Evolutionary conservation across 257 asterid species (phyloP).

Genomic region (Primulina huaijiensis): DNA sequence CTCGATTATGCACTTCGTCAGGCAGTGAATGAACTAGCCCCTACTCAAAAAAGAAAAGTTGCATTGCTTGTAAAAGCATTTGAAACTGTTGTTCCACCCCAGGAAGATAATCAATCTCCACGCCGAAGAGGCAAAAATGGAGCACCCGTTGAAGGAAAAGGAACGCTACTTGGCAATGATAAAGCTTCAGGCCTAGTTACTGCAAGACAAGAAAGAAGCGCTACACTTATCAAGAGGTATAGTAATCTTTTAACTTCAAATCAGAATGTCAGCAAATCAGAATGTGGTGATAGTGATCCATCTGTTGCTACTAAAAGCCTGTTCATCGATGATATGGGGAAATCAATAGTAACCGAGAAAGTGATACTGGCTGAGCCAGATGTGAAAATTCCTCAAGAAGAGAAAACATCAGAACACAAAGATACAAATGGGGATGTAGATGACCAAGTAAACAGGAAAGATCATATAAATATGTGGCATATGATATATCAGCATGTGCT

Average conservation of each 20-base stretch:
- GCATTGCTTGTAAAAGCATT: constrained; percentile 88
- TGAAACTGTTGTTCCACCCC: constrained; percentile 76
- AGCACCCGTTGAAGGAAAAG: background rate
- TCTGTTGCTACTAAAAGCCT: constrained; percentile 13
- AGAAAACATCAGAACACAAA: constrained; percentile 3
- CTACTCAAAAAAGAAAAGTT: constrained; percentile 83
- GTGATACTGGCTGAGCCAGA: constrained; percentile 5
- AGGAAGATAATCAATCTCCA: constrained; percentile 44
- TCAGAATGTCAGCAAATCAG: background rate
- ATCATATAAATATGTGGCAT: constrained; percentile 79
- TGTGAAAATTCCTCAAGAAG: constrained; percentile 2
- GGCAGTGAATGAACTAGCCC: constrained; percentile 86
- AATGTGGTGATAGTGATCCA: constrained; percentile 4
- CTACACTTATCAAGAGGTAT: background rate
- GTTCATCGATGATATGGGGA: constrained; percentile 26
- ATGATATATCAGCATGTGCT: constrained; percentile 86
- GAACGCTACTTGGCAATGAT: background rate
- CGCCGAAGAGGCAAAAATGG: background rate
- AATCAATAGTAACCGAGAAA: constrained; percentile 15
- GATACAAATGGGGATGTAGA: constrained; percentile 23
- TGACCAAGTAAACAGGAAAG: constrained; percentile 37
- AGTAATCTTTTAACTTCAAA: background rate
- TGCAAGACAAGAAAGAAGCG: constrained; percentile 13
- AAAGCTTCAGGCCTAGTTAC: constrained; percentile 8
- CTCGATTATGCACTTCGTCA: constrained; percentile 93